Percentiles rank a stretch among this genome's conserved stretches.
These are phyloP conservation scores for Gentiana dahurica DNA, from an alignment of 257 asterid genomes.

Conservation along the genomic window DNA sequence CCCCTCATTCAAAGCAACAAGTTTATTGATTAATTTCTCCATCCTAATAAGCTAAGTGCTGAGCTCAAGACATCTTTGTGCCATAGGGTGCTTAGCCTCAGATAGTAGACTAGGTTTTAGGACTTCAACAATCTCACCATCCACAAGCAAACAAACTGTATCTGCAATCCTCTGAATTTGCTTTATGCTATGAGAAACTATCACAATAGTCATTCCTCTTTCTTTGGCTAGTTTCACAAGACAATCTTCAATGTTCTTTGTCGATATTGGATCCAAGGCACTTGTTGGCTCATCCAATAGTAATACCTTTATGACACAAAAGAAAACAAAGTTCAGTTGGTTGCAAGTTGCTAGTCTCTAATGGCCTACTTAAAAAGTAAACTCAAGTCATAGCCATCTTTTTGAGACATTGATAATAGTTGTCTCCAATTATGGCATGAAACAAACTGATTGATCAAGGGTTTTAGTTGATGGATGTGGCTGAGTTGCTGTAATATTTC, in stretches of 20 bases:
- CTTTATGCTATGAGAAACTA: conserved; percentile 74
- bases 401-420: too few species aligned
- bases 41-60: conserved; percentile 23
- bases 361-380: too few species aligned
- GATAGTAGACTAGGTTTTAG: conserved; percentile 44
- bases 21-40: too few species aligned
- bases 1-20: too few species aligned
- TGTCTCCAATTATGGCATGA: too few species aligned
- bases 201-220: conserved; percentile 35
- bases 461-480: too few species aligned
- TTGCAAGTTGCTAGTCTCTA: too few species aligned
- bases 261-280: conserved; percentile 68
- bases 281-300: conserved; percentile 76
- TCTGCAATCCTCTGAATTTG: conserved; percentile 73
- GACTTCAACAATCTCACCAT: conserved; percentile 63
- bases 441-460: too few species aligned
- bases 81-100: conserved; percentile 71
- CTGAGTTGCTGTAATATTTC: too few species aligned
- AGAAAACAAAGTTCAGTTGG: too few species aligned
- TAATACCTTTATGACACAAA: conserved; percentile 28
- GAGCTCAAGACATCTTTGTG: conserved; percentile 58
- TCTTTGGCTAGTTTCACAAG: conserved; percentile 53
- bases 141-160: conserved; percentile 51
- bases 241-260: conserved; percentile 61
- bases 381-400: too few species aligned